A percentile compares a stretch with the other conserved stretches of the same genome.
phyloP scores from a whole-genome alignment of 495 filamentous ascomycete species.

The Penicillium paxilli region DNA sequence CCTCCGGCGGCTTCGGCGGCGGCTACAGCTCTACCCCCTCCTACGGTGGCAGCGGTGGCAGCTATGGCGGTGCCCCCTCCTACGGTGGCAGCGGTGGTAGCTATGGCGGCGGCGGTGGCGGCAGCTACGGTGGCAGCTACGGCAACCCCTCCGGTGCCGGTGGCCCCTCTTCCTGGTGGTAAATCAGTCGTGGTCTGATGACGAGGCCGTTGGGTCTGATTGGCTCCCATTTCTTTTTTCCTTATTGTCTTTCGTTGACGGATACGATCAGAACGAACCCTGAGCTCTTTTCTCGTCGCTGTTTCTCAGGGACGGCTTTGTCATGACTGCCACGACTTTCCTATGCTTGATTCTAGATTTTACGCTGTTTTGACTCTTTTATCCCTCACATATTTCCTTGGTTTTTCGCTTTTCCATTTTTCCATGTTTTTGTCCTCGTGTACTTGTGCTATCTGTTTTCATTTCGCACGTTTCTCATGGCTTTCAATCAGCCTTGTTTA shows the following conservation, averaged over 20 bases:
- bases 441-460: slow-evolving; percentile 28
- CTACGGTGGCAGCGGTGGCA: slow-evolving; percentile 40
- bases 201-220: slow-evolving; percentile 49
- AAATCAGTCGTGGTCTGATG: slow-evolving; percentile 56
- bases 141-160: slow-evolving; percentile 85
- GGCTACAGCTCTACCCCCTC: slow-evolving; percentile 39
- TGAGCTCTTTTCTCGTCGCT: slow-evolving; percentile 45
- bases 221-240: slow-evolving; percentile 42
- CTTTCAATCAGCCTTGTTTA: slow-evolving; percentile 41
- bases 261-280: slow-evolving; percentile 51
- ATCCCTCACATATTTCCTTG: slow-evolving; percentile 11
- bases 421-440: slow-evolving; percentile 35
- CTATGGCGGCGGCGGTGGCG: slow-evolving; percentile 27
- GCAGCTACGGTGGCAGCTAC: slow-evolving; percentile 57
- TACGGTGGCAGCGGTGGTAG: slow-evolving; percentile 57
- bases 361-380: slow-evolving; percentile 19
- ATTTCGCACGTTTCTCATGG: slow-evolving; percentile 31
- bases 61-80: slow-evolving; percentile 81
- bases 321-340: slow-evolving; percentile 51
- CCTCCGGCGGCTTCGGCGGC: slow-evolving; percentile 49
- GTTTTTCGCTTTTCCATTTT: slow-evolving; percentile 21
- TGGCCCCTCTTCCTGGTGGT: slow-evolving; percentile 94
- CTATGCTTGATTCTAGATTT: slow-evolving; percentile 28
- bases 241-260: slow-evolving; percentile 37
- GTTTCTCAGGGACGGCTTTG: slow-evolving; percentile 51